A percentile compares a stretch with the other conserved stretches of the same genome.
These are phyloP conservation scores for Fusarium papillatum DNA, from an alignment of 2,329 filamentous ascomycete genomes.

Conservation along the genomic window DNA sequence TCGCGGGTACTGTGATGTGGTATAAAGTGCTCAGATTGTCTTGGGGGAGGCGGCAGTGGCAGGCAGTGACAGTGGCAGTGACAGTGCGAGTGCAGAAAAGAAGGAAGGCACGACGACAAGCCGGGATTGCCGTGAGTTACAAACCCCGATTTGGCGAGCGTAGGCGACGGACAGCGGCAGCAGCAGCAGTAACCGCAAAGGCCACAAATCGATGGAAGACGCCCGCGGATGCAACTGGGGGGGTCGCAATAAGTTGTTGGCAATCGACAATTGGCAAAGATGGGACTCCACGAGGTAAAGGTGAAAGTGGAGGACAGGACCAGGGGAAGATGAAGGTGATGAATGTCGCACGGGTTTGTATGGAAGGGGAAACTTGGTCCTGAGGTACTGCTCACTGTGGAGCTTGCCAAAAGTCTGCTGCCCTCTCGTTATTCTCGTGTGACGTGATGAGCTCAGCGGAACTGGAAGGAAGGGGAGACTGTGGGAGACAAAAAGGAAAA, in stretches of 20 bases:
- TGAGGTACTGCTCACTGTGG: slow-evolving; percentile 11
- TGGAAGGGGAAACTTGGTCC: slow-evolving; percentile 11
- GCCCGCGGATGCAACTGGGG: slow-evolving; percentile 10
- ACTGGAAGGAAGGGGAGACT: slow-evolving; percentile 11
- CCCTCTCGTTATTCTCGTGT: slow-evolving; percentile 30
- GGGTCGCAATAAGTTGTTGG: slow-evolving; percentile 19
- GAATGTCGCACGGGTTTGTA: slow-evolving; percentile 21
- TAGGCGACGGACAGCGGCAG: slow-evolving; percentile 7
- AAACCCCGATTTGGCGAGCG: slow-evolving; percentile 23
- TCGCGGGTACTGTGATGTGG: slow-evolving; percentile 29
- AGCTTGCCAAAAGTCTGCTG: slow-evolving; percentile 34
- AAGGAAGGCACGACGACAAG: slow-evolving; percentile 10
- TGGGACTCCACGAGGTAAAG: slow-evolving; percentile 7
- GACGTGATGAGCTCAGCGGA: slow-evolving; percentile 40
- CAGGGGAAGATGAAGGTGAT: slow-evolving; percentile 24
- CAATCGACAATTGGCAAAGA: slow-evolving; percentile 14
- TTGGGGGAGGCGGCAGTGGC: slow-evolving; percentile 6
- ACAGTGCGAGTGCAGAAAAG: slow-evolving; percentile 20
- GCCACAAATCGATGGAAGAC: slow-evolving; percentile 6
- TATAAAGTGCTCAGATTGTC: slow-evolving; percentile 28
- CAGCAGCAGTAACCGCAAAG: slow-evolving; percentile 8
- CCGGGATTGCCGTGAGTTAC: slow-evolving; percentile 19
- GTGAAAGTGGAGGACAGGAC: slow-evolving; percentile 6
- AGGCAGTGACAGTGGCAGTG: slow-evolving; percentile 25
- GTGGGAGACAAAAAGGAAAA: slow-evolving; percentile 21